Base-by-base conservation (phyloP, 2,329 filamentous ascomycete genomes). In the Aspergillus ochraceus region DNA sequence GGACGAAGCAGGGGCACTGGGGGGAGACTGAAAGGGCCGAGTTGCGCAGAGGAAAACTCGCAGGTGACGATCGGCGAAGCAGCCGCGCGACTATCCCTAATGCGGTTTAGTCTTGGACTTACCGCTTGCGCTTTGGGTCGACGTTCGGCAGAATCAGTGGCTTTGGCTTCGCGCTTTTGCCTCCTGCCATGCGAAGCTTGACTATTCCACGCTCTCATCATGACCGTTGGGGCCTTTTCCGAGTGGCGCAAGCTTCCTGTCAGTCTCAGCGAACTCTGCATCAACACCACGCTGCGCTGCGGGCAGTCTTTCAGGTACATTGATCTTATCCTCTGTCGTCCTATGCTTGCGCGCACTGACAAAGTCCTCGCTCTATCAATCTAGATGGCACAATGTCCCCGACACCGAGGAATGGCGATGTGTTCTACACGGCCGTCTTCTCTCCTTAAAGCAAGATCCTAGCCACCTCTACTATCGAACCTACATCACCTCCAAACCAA, bases 251-350 rank as follows among this genome's bases (percentile, higher is more conserved):
- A 91, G 79, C 79, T 99, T 66, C 92, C 95, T 24, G 80, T 97
- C 46, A 90, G 83, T 61, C 79, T 97, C 36, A 86, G 88, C 4
- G 95, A 99, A 73, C 85, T 99, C 4, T 97, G 92, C 74, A 92
- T 99, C 66, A 92, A 97, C 69, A 99, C 94, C 0, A 97, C 92
- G 0, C 81, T 99, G 36, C 88, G 94, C 63, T 99, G 95, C 74
- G 95, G 95, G 3, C 95, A 99, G 75, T 97, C 94, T 0, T 99
- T 99, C 67, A 80, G 86, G 85, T 86, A 75, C 60, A 65, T 64
- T 50, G 24, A 47, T 64, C 55, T 17, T 45, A 36, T 52, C 22
- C 24, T 12, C 24, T 36, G 24, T 30, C 10, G 6, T 29, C 20
- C 32, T n/a, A 54, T 20, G n/a, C 11, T 19, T 51, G 49, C 49